Base-by-base conservation (phyloP, 129 eudicot species). In the Cynara cardunculus region DNA sequence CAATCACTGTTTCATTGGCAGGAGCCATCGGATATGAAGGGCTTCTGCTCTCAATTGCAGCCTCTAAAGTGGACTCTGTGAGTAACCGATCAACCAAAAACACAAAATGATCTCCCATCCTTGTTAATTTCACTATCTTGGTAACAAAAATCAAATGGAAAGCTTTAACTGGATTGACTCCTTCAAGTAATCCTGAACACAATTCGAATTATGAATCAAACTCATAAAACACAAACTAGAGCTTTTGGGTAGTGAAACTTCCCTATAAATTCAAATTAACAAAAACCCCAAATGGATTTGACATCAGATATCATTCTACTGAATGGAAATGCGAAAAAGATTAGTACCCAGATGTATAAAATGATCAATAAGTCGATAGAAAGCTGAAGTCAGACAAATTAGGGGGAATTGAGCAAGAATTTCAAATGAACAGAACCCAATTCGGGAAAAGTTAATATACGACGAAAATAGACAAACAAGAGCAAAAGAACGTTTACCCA, bases 21-120 rank as follows among this genome's bases (percentile, higher is more conserved):
- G 79, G 9, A 19, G 56, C 71, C 34, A 71, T 44, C 28, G 84
- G 84, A 71, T 83, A 87, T 3, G 76, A 82, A 18, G 69, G 85
- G 69, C 89, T 87, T 81, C 89, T 32, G 84, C 97, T 94, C 74
- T 88, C 99, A 19, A 95, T 86, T 75, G 97, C 95, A 70, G 95
- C 99, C 78, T 89, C 93, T 77, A 95, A 81, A 32, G 97, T 95
- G 39, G 99, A 95, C 65, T 95, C 99, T 1, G 97, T 95, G 22
- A 95, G 92, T 83, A 95, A 87, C 19, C 97, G 93, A 88, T 95
- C 97, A 62, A 95, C 97, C 82, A 95, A 82, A 82, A 92, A 86
- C 74, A 93, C 97, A 71, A 95, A 90, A 76, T 95, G 99, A 86
- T 95, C 99, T 1, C 97, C 99, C 99, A 95, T 95, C 24, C 24